A percentile compares a stretch with the other conserved stretches of the same genome.
phyloP scores from a whole-genome alignment of 352 stramenopile species.

The Globisporangium sylvaticum region DNA sequence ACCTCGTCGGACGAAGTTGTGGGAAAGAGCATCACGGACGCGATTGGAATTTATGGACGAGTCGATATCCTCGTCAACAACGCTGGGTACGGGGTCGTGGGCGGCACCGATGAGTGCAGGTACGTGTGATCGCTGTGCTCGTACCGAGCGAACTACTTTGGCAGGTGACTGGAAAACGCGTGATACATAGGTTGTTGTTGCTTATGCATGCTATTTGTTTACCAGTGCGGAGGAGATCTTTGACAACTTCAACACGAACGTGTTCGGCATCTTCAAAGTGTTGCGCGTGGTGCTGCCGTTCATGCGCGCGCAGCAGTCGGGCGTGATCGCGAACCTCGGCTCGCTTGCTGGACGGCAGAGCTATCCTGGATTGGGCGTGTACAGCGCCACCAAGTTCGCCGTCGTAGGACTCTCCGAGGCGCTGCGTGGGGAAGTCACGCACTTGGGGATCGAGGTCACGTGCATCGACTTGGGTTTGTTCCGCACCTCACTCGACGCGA shows the following conservation, averaged over 20 bases:
- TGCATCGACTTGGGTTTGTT: constrained; percentile 36
- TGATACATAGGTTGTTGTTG: too few species aligned
- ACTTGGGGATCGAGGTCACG: constrained; percentile 36
- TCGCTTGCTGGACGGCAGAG: constrained; percentile 30
- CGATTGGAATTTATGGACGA: constrained; percentile 21
- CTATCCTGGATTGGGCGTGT: constrained; percentile 27
- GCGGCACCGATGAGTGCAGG: constrained; percentile 12
- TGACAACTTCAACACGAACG: constrained; percentile 40
- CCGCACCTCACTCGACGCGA: constrained; percentile 29
- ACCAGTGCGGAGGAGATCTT: constrained; percentile 29
- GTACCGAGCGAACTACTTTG: too few species aligned
- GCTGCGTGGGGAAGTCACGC: constrained; percentile 29
- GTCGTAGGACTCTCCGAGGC: constrained; percentile 31
- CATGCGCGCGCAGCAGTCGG: constrained; percentile 31
- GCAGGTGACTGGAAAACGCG: too few species aligned
- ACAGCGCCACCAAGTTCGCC: constrained; percentile 41
- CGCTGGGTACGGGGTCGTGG: constrained; percentile 29
- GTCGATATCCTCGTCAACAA: constrained; percentile 47
- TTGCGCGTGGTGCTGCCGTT: constrained; percentile 31
- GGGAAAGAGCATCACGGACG: constrained; percentile 16
- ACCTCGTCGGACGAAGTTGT: constrained; percentile 25
- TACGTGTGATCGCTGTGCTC: background rate
- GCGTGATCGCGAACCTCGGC: constrained; percentile 40
- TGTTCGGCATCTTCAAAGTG: constrained; percentile 36
- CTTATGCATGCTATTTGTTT: background rate